Base-by-base conservation (phyloP, 768 basidiomycete genomes). In the Auriscalpium vulgare region DNA sequence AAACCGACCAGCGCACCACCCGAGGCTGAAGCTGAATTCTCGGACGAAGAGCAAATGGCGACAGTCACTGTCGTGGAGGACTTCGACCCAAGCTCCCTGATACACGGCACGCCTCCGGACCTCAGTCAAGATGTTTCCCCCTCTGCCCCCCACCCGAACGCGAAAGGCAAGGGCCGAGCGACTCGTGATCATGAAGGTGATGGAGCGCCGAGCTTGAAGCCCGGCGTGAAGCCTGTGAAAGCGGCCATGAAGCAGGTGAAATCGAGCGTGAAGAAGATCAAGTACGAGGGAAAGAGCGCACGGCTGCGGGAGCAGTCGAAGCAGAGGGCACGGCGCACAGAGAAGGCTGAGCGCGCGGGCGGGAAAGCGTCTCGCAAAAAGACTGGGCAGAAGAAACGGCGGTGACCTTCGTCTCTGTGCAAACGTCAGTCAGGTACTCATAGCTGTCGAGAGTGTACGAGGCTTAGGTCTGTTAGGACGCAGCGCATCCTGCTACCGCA, bases 1-100 rank as follows among this genome's bases (percentile, higher is more conserved):
- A 56, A 67, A 43, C 62, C 63, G 37, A 61, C 67, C 63, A 63
- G 70, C 66, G 29, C 29, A 29, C 29, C 29, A 29, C 29, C 29
- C 29, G 59, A 70, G 9, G 68, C 77, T 52, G 84, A 84, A 54
- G 79, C 83, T 67, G 85, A 88, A 67, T 95, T 83, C 61, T 86
- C 89, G 63, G 86, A 87, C 61, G 91, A 92, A 64, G 86, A 94
- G 65, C 79, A 86, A 58, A 76, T 90, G 36, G 91, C 94, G 47
- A 91, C 88, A 16, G 93, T 97, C 47, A 94, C 92, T 14, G 84
- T 97, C 50, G 84, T 91, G 13, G 91, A 97, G 67, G 91, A 97
- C 67, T 91, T 95, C 68, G 91, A 95, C 67, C 83, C 88, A 19
- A 78, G 81, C 63, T 69, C 75, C 46, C 69, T 85, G 66, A 74